phyloP scores from a whole-genome alignment of 345 rosid species.

The Ceriops zippeliana region DNA sequence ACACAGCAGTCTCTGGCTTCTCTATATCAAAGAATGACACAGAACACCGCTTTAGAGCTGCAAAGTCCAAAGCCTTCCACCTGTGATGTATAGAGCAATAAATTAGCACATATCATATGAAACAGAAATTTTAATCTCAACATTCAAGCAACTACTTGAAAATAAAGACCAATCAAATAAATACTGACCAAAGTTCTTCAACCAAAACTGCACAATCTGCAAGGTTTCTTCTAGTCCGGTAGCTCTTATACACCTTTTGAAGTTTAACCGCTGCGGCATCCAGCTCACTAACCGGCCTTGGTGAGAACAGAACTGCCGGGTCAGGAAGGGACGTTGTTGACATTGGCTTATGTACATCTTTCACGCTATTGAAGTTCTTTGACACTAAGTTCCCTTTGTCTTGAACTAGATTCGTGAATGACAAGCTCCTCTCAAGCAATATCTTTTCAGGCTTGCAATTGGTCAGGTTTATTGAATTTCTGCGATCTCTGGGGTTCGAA shows the following conservation, averaged over 20 bases:
- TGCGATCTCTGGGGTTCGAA: slow-evolving; percentile 6
- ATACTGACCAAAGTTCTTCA: slow-evolving; percentile 15
- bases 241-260: slow-evolving; percentile 18
- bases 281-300: slow-evolving; percentile 64
- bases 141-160: background rate
- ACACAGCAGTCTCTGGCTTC: slow-evolving; percentile 75
- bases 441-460: slow-evolving; percentile 32
- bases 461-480: slow-evolving; percentile 31
- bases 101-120: background rate
- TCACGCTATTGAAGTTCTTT: background rate
- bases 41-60: slow-evolving; percentile 56
- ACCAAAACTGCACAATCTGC: slow-evolving; percentile 15
- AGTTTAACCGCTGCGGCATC: slow-evolving; percentile 36
- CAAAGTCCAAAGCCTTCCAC: slow-evolving; percentile 93
- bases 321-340: slow-evolving; percentile 48
- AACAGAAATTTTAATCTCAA: background rate
- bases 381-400: slow-evolving; percentile 16
- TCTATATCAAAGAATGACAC: slow-evolving; percentile 56
- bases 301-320: slow-evolving; percentile 56
- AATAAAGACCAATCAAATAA: background rate
- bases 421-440: slow-evolving; percentile 21
- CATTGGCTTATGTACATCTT: slow-evolving; percentile 12
- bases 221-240: slow-evolving; percentile 19
- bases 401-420: slow-evolving; percentile 34
- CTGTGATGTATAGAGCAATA: slow-evolving; percentile 27